Percentiles rank a stretch among this genome's conserved stretches.
Evolutionary conservation across 225 moss, liverwort and hornwort species (phyloP).

Genomic region (Antitrichia curtipendula): DNA sequence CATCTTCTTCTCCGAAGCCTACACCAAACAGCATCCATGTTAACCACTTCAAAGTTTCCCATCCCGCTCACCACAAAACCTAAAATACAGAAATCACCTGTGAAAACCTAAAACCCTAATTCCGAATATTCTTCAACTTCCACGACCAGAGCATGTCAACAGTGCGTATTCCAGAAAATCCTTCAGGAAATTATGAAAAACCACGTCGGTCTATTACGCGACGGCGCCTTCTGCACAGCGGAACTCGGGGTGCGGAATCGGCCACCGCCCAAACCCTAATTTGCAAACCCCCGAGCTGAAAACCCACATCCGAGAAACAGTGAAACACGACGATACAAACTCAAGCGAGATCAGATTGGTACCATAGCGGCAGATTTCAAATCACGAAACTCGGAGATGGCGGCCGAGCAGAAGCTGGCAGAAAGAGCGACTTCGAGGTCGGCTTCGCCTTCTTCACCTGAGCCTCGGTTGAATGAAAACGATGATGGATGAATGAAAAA

Average conservation of each 20-base stretch:
- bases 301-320: neutral
- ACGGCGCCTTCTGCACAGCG: neutral
- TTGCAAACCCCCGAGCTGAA: neutral
- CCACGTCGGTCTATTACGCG: too few relatives aligned
- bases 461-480: neutral
- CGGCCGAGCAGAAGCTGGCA: constrained; percentile 8
- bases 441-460: neutral
- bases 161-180: neutral
- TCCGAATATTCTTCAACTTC: neutral
- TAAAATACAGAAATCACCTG: neutral
- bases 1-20: constrained; percentile 42
- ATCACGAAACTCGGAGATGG: neutral
- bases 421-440: accelerated
- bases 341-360: neutral
- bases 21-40: neutral
- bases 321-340: neutral
- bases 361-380: constrained; percentile 2
- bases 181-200: neutral
- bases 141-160: neutral
- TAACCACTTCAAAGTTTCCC: neutral
- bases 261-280: neutral
- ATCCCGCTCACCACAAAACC: neutral
- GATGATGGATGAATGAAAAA: neutral
- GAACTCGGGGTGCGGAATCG: neutral
- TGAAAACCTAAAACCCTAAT: neutral